Percentiles rank a stretch among this genome's conserved stretches.
phyloP scores from a whole-genome alignment of 495 filamentous ascomycete species.

The Trichoderma erinaceum region DNA sequence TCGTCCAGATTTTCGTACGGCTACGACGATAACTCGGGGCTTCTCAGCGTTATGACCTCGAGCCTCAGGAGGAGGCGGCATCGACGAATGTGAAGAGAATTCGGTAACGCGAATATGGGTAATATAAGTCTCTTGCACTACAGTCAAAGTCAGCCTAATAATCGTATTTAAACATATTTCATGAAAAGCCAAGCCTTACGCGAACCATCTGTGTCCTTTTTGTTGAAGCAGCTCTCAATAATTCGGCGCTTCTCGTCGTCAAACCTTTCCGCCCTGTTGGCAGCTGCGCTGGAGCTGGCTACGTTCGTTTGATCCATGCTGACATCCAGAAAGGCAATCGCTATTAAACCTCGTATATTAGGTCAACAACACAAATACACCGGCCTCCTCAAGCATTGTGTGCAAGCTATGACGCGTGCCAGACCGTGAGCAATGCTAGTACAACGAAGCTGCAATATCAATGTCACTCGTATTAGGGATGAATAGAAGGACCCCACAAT shows the following conservation, averaged over 20 bases:
- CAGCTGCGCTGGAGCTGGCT: conserved; percentile 29
- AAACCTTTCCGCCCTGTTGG: conserved; percentile 78
- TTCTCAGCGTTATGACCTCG: conserved; percentile 69
- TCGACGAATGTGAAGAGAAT: conserved; percentile 74
- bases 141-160: not conserved
- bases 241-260: conserved; percentile 95
- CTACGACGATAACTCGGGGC: conserved; percentile 80
- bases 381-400: not conserved
- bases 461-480: not conserved
- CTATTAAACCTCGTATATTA: not conserved
- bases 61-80: conserved; percentile 71
- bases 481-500: not conserved
- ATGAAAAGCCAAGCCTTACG: conserved; percentile 46
- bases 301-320: conserved; percentile 17
- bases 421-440: not conserved
- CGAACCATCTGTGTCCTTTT: conserved; percentile 75
- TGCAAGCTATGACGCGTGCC: not conserved
- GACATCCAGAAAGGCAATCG: not conserved
- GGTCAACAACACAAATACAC: not conserved
- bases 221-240: conserved; percentile 83
- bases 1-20: conserved; percentile 83
- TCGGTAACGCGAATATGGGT: conserved; percentile 89
- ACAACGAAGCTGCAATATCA: not conserved
- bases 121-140: conserved; percentile 92
- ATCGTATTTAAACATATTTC: not conserved